Base-by-base conservation (phyloP, 2,329 filamentous ascomycete species). In the Penicillium sp. region DNA sequence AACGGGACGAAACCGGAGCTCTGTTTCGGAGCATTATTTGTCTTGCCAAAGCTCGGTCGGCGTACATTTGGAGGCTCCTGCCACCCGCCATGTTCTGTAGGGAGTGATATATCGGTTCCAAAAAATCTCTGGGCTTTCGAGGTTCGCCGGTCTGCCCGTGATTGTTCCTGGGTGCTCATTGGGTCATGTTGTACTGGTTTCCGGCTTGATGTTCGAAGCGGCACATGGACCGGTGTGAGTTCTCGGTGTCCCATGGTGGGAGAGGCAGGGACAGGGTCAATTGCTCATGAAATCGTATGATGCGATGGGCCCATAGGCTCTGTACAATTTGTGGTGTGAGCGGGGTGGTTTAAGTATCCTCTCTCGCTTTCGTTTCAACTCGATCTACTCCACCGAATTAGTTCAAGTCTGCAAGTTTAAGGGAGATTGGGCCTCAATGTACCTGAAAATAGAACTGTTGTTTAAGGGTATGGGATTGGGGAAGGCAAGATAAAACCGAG, bases 11-110 rank as follows among this genome's bases (percentile, higher is more conserved):
- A 66, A 37, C 59, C 59, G 25, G 38, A 55, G 18, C 55, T 55
- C 41, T 66, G 64, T 42, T 59, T 61, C 21, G 64, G 63, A 53
- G 70, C 70, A 35, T 68, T 72, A 39, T 75, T 69, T 18, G 75
- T 47, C 29, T 50, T 71, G 55, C 69, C 74, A 60, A 76, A 70
- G 61, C 72, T 76, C n/a, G 74, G 71, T 46, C 69, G 70, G 25
- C 60, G 59, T 32, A 58, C 57, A 31, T 67, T 60, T 52, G 62
- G 61, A 38, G 61, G 59, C 25, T 66, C 63, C 12, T 67, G 62
- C 44, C 61, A 62, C 38, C 55, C 56, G 15, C 50, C 54, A 39
- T 65, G 60, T 23, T 63, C 55, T n/a, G 62, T 58, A 21, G 64
- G 62, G 4, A 67, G 46, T 10, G 65, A 55, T n/a, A 67, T 49